phyloP scores from a whole-genome alignment of 805 yeast species.

The Metschnikowia bowlesiae region DNA sequence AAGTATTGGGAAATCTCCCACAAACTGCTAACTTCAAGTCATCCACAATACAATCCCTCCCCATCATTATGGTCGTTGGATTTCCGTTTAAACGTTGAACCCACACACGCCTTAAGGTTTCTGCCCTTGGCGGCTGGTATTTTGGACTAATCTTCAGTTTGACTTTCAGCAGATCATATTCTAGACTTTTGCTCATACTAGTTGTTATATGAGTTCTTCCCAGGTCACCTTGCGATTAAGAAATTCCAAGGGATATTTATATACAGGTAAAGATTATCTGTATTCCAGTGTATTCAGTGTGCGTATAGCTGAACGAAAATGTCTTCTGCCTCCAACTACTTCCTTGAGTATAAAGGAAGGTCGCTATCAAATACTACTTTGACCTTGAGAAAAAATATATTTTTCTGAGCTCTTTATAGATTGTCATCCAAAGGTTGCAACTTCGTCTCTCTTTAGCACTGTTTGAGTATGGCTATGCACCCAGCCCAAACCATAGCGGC shows the following conservation, averaged over 20 bases:
- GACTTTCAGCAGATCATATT: slow-evolving; percentile 1
- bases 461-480: no score
- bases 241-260: not conserved
- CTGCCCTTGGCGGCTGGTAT: not conserved
- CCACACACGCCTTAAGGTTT: slow-evolving; percentile 45
- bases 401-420: no score
- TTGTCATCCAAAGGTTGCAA: no score
- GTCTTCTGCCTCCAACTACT: no score
- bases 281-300: not conserved
- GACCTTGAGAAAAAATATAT: no score
- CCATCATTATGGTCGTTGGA: slow-evolving; percentile 68
- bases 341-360: no score
- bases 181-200: slow-evolving; percentile 2
- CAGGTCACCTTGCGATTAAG: not conserved
- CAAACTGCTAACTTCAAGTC: slow-evolving; percentile 69
- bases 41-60: slow-evolving; percentile 66
- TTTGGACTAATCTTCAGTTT: not conserved
- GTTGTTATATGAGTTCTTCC: not conserved
- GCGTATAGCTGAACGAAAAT: no score
- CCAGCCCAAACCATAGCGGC: no score
- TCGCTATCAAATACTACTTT: no score
- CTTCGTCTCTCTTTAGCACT: no score
- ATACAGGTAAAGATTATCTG: not conserved
- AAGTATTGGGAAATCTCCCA: slow-evolving; percentile 61
- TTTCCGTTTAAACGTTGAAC: slow-evolving; percentile 45